Evolutionary conservation across 805 yeast genomes (phyloP).

Genomic region (Candida germanica): DNA sequence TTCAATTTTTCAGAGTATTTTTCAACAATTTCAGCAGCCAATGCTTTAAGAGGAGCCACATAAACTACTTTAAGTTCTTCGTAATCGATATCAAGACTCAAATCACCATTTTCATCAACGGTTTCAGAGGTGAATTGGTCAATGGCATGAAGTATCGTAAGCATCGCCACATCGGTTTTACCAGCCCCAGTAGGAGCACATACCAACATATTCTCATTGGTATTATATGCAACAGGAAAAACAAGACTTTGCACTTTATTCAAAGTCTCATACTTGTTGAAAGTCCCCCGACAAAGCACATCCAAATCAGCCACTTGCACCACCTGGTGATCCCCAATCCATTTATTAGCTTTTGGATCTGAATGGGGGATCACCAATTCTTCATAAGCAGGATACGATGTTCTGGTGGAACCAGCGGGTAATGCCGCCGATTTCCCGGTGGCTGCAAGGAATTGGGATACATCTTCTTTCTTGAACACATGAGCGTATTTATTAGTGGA

Average conservation of each 20-base stretch:
- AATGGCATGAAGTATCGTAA: slow-evolving; percentile 76
- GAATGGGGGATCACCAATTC: slow-evolving; percentile 83
- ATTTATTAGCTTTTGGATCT: slow-evolving; percentile 42
- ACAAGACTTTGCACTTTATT: slow-evolving; percentile 90
- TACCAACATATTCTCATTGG: slow-evolving; percentile 91
- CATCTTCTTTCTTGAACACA: slow-evolving; percentile 71
- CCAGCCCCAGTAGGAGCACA: slow-evolving; percentile 99
- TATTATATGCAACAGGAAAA: slow-evolving; percentile 85
- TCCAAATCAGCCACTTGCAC: slow-evolving; percentile 66
- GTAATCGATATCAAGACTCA: slow-evolving; percentile 64
- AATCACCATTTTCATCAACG: slow-evolving; percentile 41
- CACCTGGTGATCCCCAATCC: slow-evolving; percentile 44
- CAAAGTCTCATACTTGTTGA: slow-evolving; percentile 69
- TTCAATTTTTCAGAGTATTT: slow-evolving; percentile 73
- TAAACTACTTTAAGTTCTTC: slow-evolving; percentile 88
- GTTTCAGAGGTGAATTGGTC: slow-evolving; percentile 62
- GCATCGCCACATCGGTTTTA: slow-evolving; percentile 88
- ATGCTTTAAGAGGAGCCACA: slow-evolving; percentile 89
- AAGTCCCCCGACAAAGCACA: slow-evolving; percentile 77
- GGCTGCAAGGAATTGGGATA: slow-evolving; percentile 62
- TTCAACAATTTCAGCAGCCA: slow-evolving; percentile 96
- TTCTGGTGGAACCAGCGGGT: slow-evolving; percentile 78
- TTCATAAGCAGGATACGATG: slow-evolving; percentile 61
- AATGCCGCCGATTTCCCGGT: slow-evolving; percentile 77
- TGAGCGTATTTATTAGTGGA: slow-evolving; percentile 70